Conservation (phyloP, 257 asterid genomes). For the Salvia splendens region DNA sequence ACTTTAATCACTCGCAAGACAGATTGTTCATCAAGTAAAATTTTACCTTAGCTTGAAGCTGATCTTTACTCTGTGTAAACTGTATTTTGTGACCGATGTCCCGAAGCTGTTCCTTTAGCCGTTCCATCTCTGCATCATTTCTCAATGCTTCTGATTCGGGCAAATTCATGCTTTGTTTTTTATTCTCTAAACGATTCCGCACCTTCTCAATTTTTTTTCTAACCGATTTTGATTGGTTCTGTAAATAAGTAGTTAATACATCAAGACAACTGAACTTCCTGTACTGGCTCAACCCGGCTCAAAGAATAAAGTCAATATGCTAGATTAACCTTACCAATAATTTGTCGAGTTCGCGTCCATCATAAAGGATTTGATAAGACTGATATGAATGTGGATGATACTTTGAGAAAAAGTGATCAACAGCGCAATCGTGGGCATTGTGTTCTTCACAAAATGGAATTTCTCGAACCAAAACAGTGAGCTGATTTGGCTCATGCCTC, state of each 20-base stretch:
- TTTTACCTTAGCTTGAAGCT: constrained; percentile 67
- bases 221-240: constrained; percentile 65
- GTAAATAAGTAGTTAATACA: constrained; percentile 21
- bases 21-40: background rate
- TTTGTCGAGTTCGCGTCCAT: constrained; percentile 66
- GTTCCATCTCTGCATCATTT: constrained; percentile 49
- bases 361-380: constrained; percentile 77
- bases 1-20: background rate
- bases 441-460: constrained; percentile 85
- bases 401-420: constrained; percentile 78
- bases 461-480: constrained; percentile 92
- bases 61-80: constrained; percentile 47
- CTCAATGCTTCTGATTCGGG: constrained; percentile 33
- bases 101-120: constrained; percentile 56
- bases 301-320: constrained; percentile 1
- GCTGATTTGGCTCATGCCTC: constrained; percentile 87
- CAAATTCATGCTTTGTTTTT: constrained; percentile 30
- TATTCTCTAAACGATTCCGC: constrained; percentile 39
- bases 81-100: constrained; percentile 52
- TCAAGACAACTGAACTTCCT: background rate
- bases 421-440: constrained; percentile 70
- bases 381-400: constrained; percentile 71
- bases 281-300: background rate
- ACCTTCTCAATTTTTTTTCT: constrained; percentile 54
- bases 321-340: constrained; percentile 52